Evolutionary conservation across 1,284 basidiomycete genomes (phyloP), one percentile per base, ranked within the genome.

Genomic region (Tylopilus sp.): DNA sequence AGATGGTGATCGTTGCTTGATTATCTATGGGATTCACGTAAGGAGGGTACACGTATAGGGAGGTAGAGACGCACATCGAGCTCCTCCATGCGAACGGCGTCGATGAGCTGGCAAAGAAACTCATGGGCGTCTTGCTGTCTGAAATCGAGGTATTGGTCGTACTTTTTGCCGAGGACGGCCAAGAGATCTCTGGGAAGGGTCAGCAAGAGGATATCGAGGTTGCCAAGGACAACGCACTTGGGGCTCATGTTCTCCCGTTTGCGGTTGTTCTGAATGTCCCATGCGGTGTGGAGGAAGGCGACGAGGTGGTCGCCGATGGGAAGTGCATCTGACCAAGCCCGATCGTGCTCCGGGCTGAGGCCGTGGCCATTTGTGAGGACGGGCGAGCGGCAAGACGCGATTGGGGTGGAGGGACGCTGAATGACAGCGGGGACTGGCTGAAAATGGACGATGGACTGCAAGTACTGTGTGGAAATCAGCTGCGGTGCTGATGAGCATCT

Each of bases 61-160:
- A 24, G 47, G n/a, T 49, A n/a, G 38, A n/a, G 3, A 81, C 93
- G 79, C 71, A 95, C 93, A 77, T 98, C 96, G 66, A 91, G 83
- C 78, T 98, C 96, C 77, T 98, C 96, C 95, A 97, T 96, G 58
- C 95, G 89, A 86, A 97, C 94, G n/a, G 91, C 93, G 77, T 98
- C 96, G 55, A 98, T 83, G 64, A 98, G 83, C 69, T 96, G 95
- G 49, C 95, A 86, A 55, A 98, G 81, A 69, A 97, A 91, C 81
- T 98, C 96, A 76, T 98, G 96, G 8, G 96, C 95, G 74, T 98
- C 96, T 80, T 98, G 96, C 79, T 98, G 96, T 24, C 91, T 86
- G 74, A 93, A 93, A 73, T 96, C 95, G 57, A 95, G 89, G 75
- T 97, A 98, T 73, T 98, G 96, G 71, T 96, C 94, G 77, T 96